Percentiles rank a stretch among this genome's conserved stretches.
phyloP scores from a whole-genome alignment of 306 rosid species.

The Luffa aegyptiaca region DNA sequence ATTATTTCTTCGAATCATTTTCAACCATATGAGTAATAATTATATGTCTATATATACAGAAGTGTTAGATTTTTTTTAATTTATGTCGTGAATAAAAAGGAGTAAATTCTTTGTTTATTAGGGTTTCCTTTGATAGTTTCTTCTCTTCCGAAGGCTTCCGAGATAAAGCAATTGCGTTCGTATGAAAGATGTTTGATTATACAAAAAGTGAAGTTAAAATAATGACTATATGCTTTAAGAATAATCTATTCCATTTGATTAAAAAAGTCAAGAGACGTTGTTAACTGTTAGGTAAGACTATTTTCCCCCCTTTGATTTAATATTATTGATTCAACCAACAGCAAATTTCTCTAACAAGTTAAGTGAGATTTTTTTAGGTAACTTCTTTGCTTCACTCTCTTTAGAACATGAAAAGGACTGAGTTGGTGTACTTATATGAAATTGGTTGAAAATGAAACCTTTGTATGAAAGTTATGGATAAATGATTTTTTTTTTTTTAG shows the following conservation, averaged over 20 bases:
- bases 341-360: background rate
- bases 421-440: background rate
- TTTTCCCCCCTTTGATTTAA: conserved; percentile 1
- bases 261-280: conserved; percentile 20
- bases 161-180: background rate
- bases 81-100: no score
- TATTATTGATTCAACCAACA: background rate
- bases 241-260: background rate
- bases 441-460: background rate
- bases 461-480: background rate
- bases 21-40: no score
- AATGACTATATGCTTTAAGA: background rate
- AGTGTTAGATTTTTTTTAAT: no score
- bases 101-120: no score
- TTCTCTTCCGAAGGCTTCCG: background rate
- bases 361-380: background rate
- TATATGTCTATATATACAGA: no score
- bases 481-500: no score
- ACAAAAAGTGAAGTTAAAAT: conserved; percentile 3
- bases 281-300: conserved; percentile 29
- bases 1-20: no score
- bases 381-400: background rate
- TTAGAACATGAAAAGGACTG: conserved; percentile 1
- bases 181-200: background rate
- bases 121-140: background rate